phyloP scores from a whole-genome alignment of 2,329 filamentous ascomycete species.

The Amauroascus verrucosus region DNA sequence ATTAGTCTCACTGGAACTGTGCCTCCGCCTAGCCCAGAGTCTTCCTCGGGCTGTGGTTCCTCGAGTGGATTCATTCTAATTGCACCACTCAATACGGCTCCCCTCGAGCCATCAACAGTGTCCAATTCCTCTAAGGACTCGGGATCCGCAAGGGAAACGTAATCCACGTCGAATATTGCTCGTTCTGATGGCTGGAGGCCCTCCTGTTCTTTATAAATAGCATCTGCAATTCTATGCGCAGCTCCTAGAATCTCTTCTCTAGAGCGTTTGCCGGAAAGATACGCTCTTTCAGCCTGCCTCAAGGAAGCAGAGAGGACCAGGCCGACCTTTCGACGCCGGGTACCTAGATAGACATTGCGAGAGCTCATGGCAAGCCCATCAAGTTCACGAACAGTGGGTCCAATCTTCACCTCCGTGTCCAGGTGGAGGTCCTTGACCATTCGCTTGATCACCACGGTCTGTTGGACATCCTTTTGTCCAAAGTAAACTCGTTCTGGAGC shows the following conservation, averaged over 20 bases:
- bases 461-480: conserved; percentile 95
- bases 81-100: conserved; percentile 80
- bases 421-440: conserved; percentile 84
- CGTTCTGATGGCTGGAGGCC: conserved; percentile 50
- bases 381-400: conserved; percentile 61
- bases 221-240: conserved; percentile 52
- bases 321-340: conserved; percentile 59
- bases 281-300: conserved; percentile 57
- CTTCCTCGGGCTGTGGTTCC: conserved; percentile 57
- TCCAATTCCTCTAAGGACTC: conserved; percentile 71
- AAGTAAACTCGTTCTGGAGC: conserved; percentile 75
- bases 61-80: conserved; percentile 82
- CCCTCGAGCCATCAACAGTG: conserved; percentile 55
- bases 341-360: conserved; percentile 83
- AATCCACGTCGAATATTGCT: conserved; percentile 73
- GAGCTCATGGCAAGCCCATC: conserved; percentile 88
- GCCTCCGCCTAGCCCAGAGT: conserved; percentile 57
- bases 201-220: conserved; percentile 51
- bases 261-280: conserved; percentile 44
- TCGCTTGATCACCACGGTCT: conserved; percentile 77
- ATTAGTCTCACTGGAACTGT: conserved; percentile 76
- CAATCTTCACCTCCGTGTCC: conserved; percentile 61
- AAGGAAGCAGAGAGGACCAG: conserved; percentile 63
- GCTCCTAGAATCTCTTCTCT: conserved; percentile 61
- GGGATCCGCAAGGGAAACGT: conserved; percentile 81